These are phyloP conservation scores for Lactifluus piperatus DNA, from an alignment of 768 basidiomycete genomes.

Conservation along the genomic window DNA sequence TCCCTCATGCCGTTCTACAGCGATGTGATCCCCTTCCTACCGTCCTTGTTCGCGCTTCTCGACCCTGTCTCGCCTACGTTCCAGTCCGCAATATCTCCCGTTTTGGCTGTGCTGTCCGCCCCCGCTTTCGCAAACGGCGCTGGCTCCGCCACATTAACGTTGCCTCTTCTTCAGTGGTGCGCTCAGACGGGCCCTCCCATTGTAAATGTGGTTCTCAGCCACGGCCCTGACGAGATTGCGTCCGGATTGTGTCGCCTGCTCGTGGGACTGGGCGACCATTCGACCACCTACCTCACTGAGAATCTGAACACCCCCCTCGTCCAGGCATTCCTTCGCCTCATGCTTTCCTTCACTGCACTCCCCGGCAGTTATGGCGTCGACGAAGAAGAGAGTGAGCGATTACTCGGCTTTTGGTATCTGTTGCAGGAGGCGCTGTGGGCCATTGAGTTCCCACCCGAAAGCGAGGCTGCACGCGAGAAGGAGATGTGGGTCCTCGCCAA, in stretches of 20 bases:
- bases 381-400: conserved; percentile 83
- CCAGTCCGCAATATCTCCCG: conserved; percentile 41
- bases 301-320: conserved; percentile 48
- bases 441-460: conserved; percentile 40
- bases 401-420: conserved; percentile 83
- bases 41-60: conserved; percentile 46
- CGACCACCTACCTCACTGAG: conserved; percentile 63
- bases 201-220: conserved; percentile 19
- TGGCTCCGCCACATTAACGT: conserved; percentile 64
- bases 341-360: conserved; percentile 65
- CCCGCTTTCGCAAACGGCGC: conserved; percentile 65
- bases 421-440: conserved; percentile 84
- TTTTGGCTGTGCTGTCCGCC: conserved; percentile 59
- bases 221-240: conserved; percentile 46
- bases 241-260: conserved; percentile 76
- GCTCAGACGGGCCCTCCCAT: conserved; percentile 46
- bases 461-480: conserved; percentile 29
- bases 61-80: conserved; percentile 25
- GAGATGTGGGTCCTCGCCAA: conserved; percentile 51
- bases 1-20: conserved; percentile 29
- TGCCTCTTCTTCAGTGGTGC: conserved; percentile 80
- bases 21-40: conserved; percentile 61
- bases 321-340: conserved; percentile 61
- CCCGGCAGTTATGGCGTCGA: conserved; percentile 74
- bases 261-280: conserved; percentile 79